phyloP scores from a whole-genome alignment of 2,329 filamentous ascomycete species.

The Colletotrichum lentis region DNA sequence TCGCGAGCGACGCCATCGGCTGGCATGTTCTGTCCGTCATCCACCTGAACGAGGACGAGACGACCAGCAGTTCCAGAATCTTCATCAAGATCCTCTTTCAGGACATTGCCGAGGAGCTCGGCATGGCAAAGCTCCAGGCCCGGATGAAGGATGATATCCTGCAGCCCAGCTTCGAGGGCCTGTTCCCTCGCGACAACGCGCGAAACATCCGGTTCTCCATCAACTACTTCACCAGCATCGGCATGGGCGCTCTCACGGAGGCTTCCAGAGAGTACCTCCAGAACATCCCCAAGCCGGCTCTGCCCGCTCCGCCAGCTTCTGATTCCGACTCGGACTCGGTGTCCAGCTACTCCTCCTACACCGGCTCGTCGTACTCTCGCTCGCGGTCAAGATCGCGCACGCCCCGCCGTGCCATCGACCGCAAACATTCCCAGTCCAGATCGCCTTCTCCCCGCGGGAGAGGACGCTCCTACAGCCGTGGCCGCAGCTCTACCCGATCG shows the following conservation, averaged over 20 bases:
- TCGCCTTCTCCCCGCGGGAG: conserved; percentile 44
- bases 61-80: conserved; percentile 93
- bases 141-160: conserved; percentile 81
- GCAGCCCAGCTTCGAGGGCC: conserved; percentile 78
- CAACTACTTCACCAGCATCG: conserved; percentile 99
- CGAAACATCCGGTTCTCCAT: conserved; percentile 95
- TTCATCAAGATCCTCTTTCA: conserved; percentile 99
- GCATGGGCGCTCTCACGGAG: conserved; percentile 93
- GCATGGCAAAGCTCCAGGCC: conserved; percentile 79
- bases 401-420: conserved; percentile 47
- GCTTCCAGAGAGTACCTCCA: conserved; percentile 92
- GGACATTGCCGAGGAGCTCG: conserved; percentile 85
- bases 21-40: conserved; percentile 90
- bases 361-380: conserved; percentile 67
- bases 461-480: conserved; percentile 45
- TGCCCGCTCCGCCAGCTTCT: conserved; percentile 70
- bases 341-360: conserved; percentile 82
- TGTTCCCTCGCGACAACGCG: conserved; percentile 90
- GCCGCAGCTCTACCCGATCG: conserved; percentile 50
- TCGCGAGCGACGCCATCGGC: conserved; percentile 86
- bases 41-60: conserved; percentile 95
- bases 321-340: conserved; percentile 75
- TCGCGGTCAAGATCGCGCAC: conserved; percentile 59
- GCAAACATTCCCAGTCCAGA: conserved; percentile 49
- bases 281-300: conserved; percentile 85